Evolutionary conservation across 805 yeast species (phyloP), one percentile per base, ranked within the genome.

Genomic region (Huiozyma sinensis): DNA sequence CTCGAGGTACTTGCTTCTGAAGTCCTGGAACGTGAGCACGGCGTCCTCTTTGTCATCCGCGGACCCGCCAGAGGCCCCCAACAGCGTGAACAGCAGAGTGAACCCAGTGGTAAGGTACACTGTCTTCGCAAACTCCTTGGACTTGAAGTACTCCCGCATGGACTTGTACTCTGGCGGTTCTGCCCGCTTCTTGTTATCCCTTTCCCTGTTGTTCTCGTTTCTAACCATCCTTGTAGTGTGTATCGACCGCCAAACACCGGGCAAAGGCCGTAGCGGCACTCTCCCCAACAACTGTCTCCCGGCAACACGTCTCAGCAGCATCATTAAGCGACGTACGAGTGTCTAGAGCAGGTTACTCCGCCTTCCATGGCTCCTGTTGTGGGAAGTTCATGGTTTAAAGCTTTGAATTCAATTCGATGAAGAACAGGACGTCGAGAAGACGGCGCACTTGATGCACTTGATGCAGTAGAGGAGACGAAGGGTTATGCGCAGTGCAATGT

Each of bases 1-100:
- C 49, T 82, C 86, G 30, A 89, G 67, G 51, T 83, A 81, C 46
- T 80, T 76, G n/a, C 81, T 71, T 60, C 83, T 82, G 70, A 89
- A 88, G 57, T 86, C 95, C 66, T 86, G 95, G 70, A 80, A 82
- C 1, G 89, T 72, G 39, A 76, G 55, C 7, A 59, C 58, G 30
- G 60, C 53, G 13, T 53, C 17, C 6, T 6, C 17, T 3, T 28
- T 50, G 28, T 17, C 35, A 5, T 53, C 50, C 30, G 40, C 40
- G 11, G 48, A 29, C 3, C 52, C 34, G 3, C 52, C 44, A 7
- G 37, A 34, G 9, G 11, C 9, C 9, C 63, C 57, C 31, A 66
- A 44, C n/a, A 67, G 41, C 37, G 65, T 60, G 44, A 66, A 65
- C n/a, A 69, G 40, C 2, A 67, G 45, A 1, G 69, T 57, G 35